Conservation (phyloP, 768 basidiomycete species). For the Boletus vinaceobasis region DNA sequence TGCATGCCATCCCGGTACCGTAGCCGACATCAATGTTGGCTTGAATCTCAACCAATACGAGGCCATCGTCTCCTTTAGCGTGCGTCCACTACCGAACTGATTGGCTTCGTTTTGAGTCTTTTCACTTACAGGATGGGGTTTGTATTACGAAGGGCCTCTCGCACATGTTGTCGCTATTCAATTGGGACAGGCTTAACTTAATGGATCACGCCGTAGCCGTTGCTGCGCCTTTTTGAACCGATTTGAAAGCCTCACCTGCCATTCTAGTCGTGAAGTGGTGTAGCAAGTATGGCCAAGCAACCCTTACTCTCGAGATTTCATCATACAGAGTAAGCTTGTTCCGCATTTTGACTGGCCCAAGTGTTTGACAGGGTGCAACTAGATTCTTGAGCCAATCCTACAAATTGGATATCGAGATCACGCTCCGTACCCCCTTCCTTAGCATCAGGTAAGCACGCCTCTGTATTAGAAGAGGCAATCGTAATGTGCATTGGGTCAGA, state of each 20-base stretch:
- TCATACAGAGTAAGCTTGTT: not conserved
- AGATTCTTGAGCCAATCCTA: not conserved
- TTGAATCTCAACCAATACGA: not conserved
- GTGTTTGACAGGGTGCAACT: not conserved
- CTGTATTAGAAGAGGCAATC: no score
- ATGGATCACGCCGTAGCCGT: not conserved
- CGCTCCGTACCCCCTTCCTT: not conserved
- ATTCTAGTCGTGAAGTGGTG: not conserved
- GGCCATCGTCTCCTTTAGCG: not conserved
- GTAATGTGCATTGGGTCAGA: no score
- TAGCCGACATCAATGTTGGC: not conserved
- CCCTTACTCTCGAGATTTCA: not conserved
- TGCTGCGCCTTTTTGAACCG: no score
- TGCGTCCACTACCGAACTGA: not conserved
- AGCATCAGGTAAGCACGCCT: not conserved
- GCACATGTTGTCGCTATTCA: not conserved
- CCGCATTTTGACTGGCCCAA: not conserved
- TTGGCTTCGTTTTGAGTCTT: not conserved
- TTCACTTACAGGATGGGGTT: not conserved
- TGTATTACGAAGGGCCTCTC: not conserved
- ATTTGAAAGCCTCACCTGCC: not conserved
- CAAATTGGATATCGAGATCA: not conserved
- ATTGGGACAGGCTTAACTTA: not conserved
- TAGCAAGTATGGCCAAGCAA: not conserved
- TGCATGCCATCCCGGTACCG: not conserved